Percentiles rank a stretch among this genome's conserved stretches.
These are phyloP conservation scores for Thermothelomyces thermophilus DNA, from an alignment of 2,329 filamentous ascomycete genomes.

Conservation along the genomic window DNA sequence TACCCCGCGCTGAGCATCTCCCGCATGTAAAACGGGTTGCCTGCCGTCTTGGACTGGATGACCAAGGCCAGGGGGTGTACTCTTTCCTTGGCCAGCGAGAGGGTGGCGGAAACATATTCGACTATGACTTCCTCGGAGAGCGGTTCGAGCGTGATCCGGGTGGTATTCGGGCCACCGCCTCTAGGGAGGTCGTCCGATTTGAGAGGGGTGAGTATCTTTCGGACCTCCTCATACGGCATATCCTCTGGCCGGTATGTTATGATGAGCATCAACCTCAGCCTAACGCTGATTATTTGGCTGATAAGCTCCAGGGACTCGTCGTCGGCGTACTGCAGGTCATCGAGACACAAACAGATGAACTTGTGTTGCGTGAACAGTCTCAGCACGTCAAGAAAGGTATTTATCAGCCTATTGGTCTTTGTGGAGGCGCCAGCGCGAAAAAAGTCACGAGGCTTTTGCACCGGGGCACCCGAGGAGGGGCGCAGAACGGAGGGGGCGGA, in stretches of 20 bases:
- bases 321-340: conserved; percentile 88
- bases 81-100: conserved; percentile 66
- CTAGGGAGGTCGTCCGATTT: conserved; percentile 46
- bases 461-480: conserved; percentile 34
- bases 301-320: conserved; percentile 81
- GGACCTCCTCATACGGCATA: conserved; percentile 48
- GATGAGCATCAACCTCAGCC: conserved; percentile 75
- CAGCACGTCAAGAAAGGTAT: conserved; percentile 80
- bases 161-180: conserved; percentile 50
- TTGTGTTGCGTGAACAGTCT: conserved; percentile 76
- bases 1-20: conserved; percentile 87
- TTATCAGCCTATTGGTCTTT: conserved; percentile 70
- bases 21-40: conserved; percentile 85
- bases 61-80: conserved; percentile 73
- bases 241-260: conserved; percentile 69
- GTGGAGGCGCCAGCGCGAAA: conserved; percentile 51
- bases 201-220: conserved; percentile 47
- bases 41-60: conserved; percentile 79
- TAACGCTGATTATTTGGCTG: conserved; percentile 68
- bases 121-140: conserved; percentile 74
- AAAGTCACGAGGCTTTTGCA: conserved; percentile 53
- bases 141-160: conserved; percentile 64
- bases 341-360: conserved; percentile 80
- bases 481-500: conserved; percentile 28
- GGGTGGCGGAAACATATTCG: conserved; percentile 73